Evolutionary conservation across 352 stramenopile genomes (phyloP).

Genomic region (Phytophthora rubi): DNA sequence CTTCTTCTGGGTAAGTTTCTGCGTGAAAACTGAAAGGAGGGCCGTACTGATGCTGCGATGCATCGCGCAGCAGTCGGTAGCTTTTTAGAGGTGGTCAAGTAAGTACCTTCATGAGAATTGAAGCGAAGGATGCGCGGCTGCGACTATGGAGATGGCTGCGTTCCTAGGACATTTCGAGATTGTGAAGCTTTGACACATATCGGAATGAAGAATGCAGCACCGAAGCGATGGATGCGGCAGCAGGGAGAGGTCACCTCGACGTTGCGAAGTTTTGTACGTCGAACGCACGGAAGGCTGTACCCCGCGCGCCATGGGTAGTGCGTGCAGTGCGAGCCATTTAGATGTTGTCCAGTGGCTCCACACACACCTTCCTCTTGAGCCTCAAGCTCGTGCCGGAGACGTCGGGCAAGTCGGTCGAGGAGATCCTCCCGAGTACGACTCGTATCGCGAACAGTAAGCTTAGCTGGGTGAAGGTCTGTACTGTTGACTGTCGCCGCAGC

Average conservation of each 20-base stretch:
- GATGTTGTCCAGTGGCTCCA: slow-evolving; percentile 28
- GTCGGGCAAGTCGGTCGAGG: too few relatives aligned
- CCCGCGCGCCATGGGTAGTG: slow-evolving; percentile 12
- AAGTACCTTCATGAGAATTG: slow-evolving; percentile 10
- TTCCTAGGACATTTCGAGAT: background rate
- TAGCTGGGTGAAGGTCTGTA: too few relatives aligned
- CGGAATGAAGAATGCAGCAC: slow-evolving; percentile 11
- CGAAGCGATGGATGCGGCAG: slow-evolving; percentile 15
- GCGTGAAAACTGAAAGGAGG: slow-evolving; percentile 13
- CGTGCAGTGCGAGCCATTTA: slow-evolving; percentile 13
- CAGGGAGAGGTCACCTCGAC: slow-evolving; percentile 14
- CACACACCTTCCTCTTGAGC: too few relatives aligned
- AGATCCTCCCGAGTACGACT: too few relatives aligned
- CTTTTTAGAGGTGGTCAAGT: slow-evolving; percentile 15
- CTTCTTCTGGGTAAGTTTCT: slow-evolving; percentile 22
- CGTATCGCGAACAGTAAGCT: too few relatives aligned
- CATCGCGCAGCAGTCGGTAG: slow-evolving; percentile 10
- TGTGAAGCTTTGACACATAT: slow-evolving; percentile 12
- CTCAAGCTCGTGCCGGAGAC: too few relatives aligned
- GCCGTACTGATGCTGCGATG: slow-evolving; percentile 13
- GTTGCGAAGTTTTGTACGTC: slow-evolving; percentile 21
- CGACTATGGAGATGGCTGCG: slow-evolving; percentile 8
- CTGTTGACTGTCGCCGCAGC: too few relatives aligned
- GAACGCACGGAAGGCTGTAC: slow-evolving; percentile 21
- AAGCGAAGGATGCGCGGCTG: too few relatives aligned